Conservation (phyloP, 2,329 filamentous ascomycete genomes). For the Colletotrichum sojae region DNA sequence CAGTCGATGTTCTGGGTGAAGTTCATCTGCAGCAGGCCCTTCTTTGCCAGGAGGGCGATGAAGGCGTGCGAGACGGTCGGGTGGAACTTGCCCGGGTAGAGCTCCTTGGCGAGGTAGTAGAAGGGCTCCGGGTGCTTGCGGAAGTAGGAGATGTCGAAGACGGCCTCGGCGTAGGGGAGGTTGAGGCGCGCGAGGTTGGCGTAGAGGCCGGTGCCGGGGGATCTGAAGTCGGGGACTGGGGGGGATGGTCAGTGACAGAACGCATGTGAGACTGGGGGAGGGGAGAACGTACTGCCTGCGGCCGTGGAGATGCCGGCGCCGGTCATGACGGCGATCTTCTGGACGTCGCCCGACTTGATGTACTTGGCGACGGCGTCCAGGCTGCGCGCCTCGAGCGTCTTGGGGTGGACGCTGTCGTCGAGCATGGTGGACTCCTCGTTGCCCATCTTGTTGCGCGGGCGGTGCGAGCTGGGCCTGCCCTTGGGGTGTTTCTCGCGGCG, state of each 20-base stretch:
- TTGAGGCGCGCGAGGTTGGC: constrained; percentile 90
- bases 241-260: too few species aligned
- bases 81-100: constrained; percentile 90
- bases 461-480: constrained; percentile 50
- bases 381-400: constrained; percentile 77
- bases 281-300: constrained; percentile 67
- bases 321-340: constrained; percentile 87
- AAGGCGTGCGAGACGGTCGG: constrained; percentile 94
- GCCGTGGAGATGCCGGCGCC: constrained; percentile 90
- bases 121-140: constrained; percentile 87
- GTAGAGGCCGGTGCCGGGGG: constrained; percentile 93
- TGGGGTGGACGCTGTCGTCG: constrained; percentile 74
- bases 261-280: too few species aligned
- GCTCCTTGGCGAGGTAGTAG: constrained; percentile 90
- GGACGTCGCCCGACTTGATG: constrained; percentile 78
- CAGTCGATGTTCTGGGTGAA: constrained; percentile 99
- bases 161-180: constrained; percentile 89
- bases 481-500: constrained; percentile 53
- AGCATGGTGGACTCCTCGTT: constrained; percentile 82
- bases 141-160: constrained; percentile 96
- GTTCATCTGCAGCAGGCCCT: constrained; percentile 83
- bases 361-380: constrained; percentile 84
- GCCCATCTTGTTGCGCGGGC: constrained; percentile 76
- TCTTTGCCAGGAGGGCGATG: constrained; percentile 84
- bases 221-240: constrained; percentile 93